Base-by-base conservation (phyloP, 768 basidiomycete genomes). In the Rhizopogon salebrosus region DNA sequence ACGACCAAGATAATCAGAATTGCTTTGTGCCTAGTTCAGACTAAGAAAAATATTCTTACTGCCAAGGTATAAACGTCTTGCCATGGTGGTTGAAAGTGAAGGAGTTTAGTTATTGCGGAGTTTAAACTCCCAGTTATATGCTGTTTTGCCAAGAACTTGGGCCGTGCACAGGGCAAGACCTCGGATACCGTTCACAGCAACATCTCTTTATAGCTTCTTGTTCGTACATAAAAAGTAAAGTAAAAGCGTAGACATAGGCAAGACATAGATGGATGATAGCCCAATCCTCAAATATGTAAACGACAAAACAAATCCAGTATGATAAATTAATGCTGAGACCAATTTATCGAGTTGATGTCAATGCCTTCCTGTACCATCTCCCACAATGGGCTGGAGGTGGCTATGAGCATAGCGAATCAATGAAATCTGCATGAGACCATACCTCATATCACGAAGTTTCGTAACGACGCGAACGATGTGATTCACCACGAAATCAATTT, bases 321-420 rank as follows among this genome's bases (percentile, higher is more conserved):
- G 43, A 51, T 49, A 53, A 45, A 49, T 72, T 69, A 80, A 58
- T 79, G 77, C 52, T 77, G 90, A 41, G 90, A 88, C 95, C 95
- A 98, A 71, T 98, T 82, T 66, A 98, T 99, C 16, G 88, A 79
- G 65, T 85, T 93, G 60, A 98, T 82, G 68, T 99, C 97, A 54
- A 98, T 95, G 39, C 95, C 95, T 67, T 98, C 97, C 72, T 97
- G 93, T 14, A 98, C 95, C 95, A 99, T 98, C 74, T 99, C 97
- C 95, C 95, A 99, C 50, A 99, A 72, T 31, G 97, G 97, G 64
- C 92, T 92, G 56, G 1, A 48, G 24, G 22, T 36, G 42, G 45
- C 23, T 27, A 23, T 48, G 45, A 49, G 46, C 45, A 61, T 26
- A 57, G 46, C 27, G 48, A 50, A 56, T 29, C 42, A n/a, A 52